phyloP scores from a whole-genome alignment of 2,329 filamentous ascomycete species.

The Aspergillus viridinutans region DNA sequence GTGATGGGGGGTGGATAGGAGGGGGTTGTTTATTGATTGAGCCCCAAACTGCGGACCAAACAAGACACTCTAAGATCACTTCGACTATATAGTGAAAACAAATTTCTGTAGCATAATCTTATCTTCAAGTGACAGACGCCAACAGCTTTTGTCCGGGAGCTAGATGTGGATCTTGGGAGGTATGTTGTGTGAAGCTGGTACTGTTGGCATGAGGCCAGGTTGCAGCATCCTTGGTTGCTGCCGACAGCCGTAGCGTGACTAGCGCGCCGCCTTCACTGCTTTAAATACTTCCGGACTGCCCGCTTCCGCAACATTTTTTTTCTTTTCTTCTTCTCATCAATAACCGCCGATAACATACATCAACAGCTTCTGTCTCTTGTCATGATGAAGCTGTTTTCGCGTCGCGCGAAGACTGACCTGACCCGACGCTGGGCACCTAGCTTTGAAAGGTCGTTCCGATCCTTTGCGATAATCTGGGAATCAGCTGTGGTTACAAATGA shows the following conservation, averaged over 20 bases:
- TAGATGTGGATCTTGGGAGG: slow-evolving; percentile 26
- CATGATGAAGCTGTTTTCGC: slow-evolving; percentile 61
- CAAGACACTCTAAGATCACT: slow-evolving; percentile 18
- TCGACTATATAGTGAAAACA: slow-evolving; percentile 15
- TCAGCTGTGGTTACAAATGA: slow-evolving; percentile 63
- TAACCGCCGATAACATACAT: slow-evolving; percentile 56
- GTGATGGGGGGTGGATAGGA: slow-evolving; percentile 21
- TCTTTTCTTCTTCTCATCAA: slow-evolving; percentile 39
- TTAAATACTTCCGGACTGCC: slow-evolving; percentile 24
- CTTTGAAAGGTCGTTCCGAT: slow-evolving; percentile 62
- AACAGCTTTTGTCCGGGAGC: slow-evolving; percentile 27
- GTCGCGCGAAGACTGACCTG: slow-evolving; percentile 61
- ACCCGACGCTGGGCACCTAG: slow-evolving; percentile 70
- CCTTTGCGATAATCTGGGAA: slow-evolving; percentile 62
- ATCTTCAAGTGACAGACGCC: slow-evolving; percentile 25
- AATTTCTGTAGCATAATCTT: slow-evolving; percentile 29
- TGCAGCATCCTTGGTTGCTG: slow-evolving; percentile 39
- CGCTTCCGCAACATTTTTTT: slow-evolving; percentile 22
- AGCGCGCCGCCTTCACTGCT: slow-evolving; percentile 13
- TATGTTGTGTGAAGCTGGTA: slow-evolving; percentile 34
- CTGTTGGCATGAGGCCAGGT: slow-evolving; percentile 42
- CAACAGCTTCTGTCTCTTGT: slow-evolving; percentile 51
- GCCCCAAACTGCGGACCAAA: slow-evolving; percentile 12
- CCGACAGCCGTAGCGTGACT: slow-evolving; percentile 27
- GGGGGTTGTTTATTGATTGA: slow-evolving; percentile 13